Base-by-base conservation (phyloP, 306 rosid species). In the Betula pendula region DNA sequence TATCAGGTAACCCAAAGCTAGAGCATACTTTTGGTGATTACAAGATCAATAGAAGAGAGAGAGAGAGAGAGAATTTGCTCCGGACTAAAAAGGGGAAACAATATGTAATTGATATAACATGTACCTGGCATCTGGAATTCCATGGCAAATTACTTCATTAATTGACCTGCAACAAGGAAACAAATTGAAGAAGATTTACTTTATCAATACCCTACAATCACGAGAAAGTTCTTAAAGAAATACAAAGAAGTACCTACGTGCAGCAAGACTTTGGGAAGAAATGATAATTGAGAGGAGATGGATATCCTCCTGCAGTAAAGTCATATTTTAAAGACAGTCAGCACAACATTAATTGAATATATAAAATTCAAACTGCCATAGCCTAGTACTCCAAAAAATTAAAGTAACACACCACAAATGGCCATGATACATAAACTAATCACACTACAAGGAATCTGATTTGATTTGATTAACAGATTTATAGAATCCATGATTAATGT, bases 181-280 rank as follows among this genome's bases (percentile, higher is more conserved):
- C 35, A 81, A 58, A 45, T 38, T 42, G 75, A 44, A 19, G 43
- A 40, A 38, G 76, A 68, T 68, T 45, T 66, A 71, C 48, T 53
- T 68, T 50, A 78, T 74, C 77, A 77, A 75, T 53, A 72, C 47
- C 40, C 68, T 43, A 74, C 33, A 73, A 72, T 77, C 68, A 11
- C 25, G 63, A 25, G 48, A 78, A 50, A 24, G 19, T 9, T 38
- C 33, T 13, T 33, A 8, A 27, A 75, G 40, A 75, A 66, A 70
- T 76, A 71, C 42, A 86, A 56, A 84, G 73, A 42, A 87, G 91
- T 84, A 90, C 97, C 90, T 89, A 95, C 97, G 97, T 95, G 99
- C 99, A 95, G 96, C 99, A 95, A 81, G 99, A 95, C 88, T 95
- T 95, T 15, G 99, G 99, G 84, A 95, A 92, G 82, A 92, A 95